Base-by-base conservation (phyloP, 305 asterid species). In the Solanum hybrid region DNA sequence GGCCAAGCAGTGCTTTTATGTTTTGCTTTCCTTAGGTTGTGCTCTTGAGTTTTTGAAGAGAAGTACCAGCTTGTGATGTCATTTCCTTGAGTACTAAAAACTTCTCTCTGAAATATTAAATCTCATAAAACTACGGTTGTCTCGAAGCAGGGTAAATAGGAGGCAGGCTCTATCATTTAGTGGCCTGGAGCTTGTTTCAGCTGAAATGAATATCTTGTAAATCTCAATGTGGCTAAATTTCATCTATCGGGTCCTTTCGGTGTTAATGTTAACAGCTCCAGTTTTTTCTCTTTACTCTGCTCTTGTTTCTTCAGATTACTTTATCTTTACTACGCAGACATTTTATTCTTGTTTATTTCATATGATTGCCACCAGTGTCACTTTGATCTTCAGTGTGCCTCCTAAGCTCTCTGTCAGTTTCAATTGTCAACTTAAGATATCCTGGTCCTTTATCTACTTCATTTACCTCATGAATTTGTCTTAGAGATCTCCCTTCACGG, bases 121-220 rank as follows among this genome's bases (percentile, higher is more conserved):
- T 84, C 87, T 84, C 42, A 51, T 29, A 10, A 84, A 29, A 51
- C 42, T 84, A 9, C 22, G 22, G 42, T 91, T 92, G 96, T 95
- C 96, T 95, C 95, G 90, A 96, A 95, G 97, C 99, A 95, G 99
- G 99, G 96, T 93, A 92, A 82, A 94, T 94, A 84, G 96, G 97
- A 17, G 97, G 98, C 97, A 94, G 97, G 98, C 96, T 95, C 97
- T 92, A 90, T 93, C 95, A 93, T 95, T 91, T 95, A 94, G 88
- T 96, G 96, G 95, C 96, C 98, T 94, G 98, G 98, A 94, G 96
- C 95, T 93, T 94, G 94, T 93, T 92, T 93, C 97, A 91, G 98
- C 98, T 90, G 97, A 95, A 94, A 94, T 95, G 96, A 94, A 93
- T 93, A 95, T 93, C 96, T 94, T 94, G 75, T 82, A 11, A 6